Conservation (phyloP, 2,329 filamentous ascomycete genomes). For the Fusarium gaditjirri region DNA sequence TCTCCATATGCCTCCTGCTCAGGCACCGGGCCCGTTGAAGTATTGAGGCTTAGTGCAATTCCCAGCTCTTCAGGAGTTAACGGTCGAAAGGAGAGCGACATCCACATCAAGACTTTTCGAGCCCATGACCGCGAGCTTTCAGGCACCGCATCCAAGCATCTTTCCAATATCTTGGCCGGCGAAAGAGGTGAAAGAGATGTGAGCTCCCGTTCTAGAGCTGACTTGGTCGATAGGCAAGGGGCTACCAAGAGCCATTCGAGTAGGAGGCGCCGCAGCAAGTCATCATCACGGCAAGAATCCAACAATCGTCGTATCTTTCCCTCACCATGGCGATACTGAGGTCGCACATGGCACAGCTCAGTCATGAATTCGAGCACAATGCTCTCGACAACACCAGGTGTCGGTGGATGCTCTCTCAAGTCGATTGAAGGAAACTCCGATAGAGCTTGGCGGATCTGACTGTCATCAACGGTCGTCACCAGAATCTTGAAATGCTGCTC, state of each 20-base stretch:
- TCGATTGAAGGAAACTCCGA: neutral
- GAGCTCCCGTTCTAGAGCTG: neutral
- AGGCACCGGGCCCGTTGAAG: fast-evolving
- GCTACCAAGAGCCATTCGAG: neutral
- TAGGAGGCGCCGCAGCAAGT: fast-evolving
- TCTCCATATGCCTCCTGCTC: neutral
- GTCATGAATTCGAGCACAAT: neutral
- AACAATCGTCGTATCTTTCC: neutral
- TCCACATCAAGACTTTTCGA: neutral
- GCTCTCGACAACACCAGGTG: neutral
- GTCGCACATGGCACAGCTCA: neutral
- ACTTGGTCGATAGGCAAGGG: neutral
- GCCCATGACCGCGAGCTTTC: neutral
- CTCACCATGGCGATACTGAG: neutral
- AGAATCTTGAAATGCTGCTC: neutral
- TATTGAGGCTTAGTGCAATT: neutral
- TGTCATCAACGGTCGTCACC: neutral
- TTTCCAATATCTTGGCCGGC: neutral
- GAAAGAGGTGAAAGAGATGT: neutral
- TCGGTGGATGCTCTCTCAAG: neutral
- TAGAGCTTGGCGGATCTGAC: neutral
- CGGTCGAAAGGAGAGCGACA: neutral
- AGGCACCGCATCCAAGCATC: neutral
- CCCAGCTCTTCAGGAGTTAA: neutral
- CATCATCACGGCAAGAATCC: neutral